Evolutionary conservation across 1,139 yeast species (phyloP), one percentile per base, ranked within the genome.

Genomic region (Kurtzmaniella quercitrusa): DNA sequence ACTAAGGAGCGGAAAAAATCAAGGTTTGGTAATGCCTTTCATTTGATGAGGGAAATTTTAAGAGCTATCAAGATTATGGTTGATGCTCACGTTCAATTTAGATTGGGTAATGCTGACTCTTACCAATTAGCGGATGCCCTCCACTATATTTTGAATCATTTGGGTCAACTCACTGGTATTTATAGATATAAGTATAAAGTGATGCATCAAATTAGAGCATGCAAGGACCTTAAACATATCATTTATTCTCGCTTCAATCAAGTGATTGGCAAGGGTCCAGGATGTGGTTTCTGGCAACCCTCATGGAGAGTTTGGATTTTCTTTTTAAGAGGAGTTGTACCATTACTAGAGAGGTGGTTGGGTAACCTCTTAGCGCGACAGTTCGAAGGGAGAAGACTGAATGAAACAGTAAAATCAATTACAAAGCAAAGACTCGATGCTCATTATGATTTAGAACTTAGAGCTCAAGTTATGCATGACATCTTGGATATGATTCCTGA

Each of bases 231-330:
- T 56, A 93, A 94, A 62, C 98, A 94, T 60, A 82, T 91, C 11
- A 85, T 93, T 1, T 93, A 93, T 58, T 76, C 87, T 50, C 75
- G 84, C 45, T 93, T 94, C 66, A 93, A 94, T 58, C 66, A 67
- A 31, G 75, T 77, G 34, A 86, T 94, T 36, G 98, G 98, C 0
- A 93, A 93, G 59, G 99, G 99, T 1, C 98, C 98, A 1, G 99
- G 99, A 0, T 88, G 95, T 68, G 99, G 99, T 1, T 88, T 93
- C 62, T 94, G 99, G 99, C 98, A 93, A 58, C 98, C 98, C 0
- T 87, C 96, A 1, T 93, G 98, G 98, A 73, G 97, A 53, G 94
- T 91, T 1, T 94, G 98, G 99, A 69, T 94, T 3, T 87, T 83
- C 46, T 93, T 93, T 61, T 66, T 93, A 66, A 73, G 98, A 55